phyloP scores from a whole-genome alignment of 352 stramenopile genomes.

The Pythium chondricola region DNA sequence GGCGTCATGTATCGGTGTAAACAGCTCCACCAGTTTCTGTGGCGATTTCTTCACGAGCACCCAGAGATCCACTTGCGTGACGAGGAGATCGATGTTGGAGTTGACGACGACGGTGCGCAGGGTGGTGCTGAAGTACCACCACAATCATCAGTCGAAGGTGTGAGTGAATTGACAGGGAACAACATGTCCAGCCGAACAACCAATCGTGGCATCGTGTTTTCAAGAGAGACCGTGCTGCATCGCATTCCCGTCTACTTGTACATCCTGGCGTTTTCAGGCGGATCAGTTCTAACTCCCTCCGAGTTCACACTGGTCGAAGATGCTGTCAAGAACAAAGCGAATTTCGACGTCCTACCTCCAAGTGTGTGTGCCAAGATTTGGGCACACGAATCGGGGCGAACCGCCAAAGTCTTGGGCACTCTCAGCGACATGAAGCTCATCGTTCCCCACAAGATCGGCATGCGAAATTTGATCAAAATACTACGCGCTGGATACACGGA shows the following conservation, averaged over 20 bases:
- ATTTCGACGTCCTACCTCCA: conserved; percentile 40
- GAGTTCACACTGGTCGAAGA: conserved; percentile 56
- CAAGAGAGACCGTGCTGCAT: conserved; percentile 64
- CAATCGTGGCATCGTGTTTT: conserved; percentile 55
- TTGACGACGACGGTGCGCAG: conserved; percentile 34
- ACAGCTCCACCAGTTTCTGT: conserved; percentile 69
- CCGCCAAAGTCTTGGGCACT: conserved; percentile 64
- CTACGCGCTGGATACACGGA: conserved; percentile 63
- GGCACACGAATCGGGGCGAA: conserved; percentile 63
- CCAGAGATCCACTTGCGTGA: conserved; percentile 30
- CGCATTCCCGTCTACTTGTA: conserved; percentile 76
- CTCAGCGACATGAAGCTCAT: conserved; percentile 65
- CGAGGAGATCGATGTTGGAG: conserved; percentile 32
- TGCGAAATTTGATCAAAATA: conserved; percentile 71
- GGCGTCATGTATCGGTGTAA: conserved; percentile 83
- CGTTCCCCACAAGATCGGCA: conserved; percentile 75
- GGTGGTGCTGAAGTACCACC: too few relatives aligned
- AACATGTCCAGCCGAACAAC: too few relatives aligned
- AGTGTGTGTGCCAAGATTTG: conserved; percentile 54
- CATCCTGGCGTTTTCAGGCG: conserved; percentile 73
- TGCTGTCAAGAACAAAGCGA: conserved; percentile 34
- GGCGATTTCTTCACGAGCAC: conserved; percentile 49
- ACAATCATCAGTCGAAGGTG: too few relatives aligned
- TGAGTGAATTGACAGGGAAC: too few relatives aligned
- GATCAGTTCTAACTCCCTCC: conserved; percentile 37